Evolutionary conservation across 2,329 filamentous ascomycete genomes (phyloP).

Genomic region (Chrysosporium keratinophilum): DNA sequence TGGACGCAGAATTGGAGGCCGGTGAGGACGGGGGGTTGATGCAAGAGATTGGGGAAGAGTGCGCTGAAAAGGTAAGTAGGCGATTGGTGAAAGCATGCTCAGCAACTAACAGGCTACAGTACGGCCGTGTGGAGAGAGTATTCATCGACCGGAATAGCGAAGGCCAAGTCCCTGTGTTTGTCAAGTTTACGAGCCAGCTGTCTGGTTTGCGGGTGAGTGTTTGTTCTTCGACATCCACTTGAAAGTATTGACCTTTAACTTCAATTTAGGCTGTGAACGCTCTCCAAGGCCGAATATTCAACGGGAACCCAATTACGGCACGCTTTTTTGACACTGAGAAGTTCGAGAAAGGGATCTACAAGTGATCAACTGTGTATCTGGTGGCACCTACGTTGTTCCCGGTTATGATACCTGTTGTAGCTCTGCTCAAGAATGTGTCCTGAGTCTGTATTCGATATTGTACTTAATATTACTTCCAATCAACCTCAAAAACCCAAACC

Average conservation of each 20-base stretch:
- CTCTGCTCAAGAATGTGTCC: neutral
- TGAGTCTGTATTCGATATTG: too few species aligned
- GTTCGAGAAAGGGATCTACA: conserved; percentile 61
- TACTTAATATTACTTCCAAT: too few species aligned
- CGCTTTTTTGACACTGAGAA: conserved; percentile 71
- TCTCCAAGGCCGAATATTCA: conserved; percentile 76
- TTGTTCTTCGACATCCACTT: neutral
- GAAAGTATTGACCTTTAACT: neutral
- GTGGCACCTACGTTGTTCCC: neutral
- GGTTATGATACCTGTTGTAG: neutral
- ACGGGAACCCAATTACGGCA: conserved; percentile 72
- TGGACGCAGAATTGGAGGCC: conserved; percentile 63
- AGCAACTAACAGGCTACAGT: conserved; percentile 40
- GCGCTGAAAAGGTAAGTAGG: conserved; percentile 57
- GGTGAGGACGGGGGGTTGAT: conserved; percentile 54
- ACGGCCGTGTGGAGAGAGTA: conserved; percentile 71
- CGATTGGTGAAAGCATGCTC: neutral
- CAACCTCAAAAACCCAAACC: too few species aligned
- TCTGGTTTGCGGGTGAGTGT: conserved; percentile 68
- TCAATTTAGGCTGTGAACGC: conserved; percentile 67
- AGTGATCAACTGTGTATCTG: conserved; percentile 18
- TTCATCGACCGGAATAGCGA: conserved; percentile 56
- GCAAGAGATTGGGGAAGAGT: conserved; percentile 93
- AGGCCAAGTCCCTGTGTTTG: conserved; percentile 60
- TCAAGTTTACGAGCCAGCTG: conserved; percentile 79